A percentile compares a stretch with the other conserved stretches of the same genome.
These are phyloP conservation scores for Parastagonospora avenae DNA, from an alignment of 2,329 filamentous ascomycete genomes.

Conservation along the genomic window DNA sequence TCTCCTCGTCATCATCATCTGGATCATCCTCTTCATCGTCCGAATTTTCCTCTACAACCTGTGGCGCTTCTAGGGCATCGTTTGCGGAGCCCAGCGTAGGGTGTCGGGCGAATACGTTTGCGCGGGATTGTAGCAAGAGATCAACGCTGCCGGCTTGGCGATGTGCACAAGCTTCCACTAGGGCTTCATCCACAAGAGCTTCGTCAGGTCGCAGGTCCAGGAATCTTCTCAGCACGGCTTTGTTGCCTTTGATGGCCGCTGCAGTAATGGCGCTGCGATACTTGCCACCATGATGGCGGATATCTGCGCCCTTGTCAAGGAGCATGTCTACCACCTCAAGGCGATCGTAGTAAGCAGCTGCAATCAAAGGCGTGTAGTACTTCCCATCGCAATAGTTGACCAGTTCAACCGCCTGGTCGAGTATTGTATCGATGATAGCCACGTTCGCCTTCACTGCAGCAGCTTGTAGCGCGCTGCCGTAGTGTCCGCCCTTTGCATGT, in stretches of 20 bases:
- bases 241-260: constrained; percentile 24
- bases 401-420: constrained; percentile 17
- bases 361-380: constrained; percentile 28
- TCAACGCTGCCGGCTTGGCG: constrained; percentile 25
- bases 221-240: constrained; percentile 18
- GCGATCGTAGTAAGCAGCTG: constrained; percentile 25
- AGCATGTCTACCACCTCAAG: constrained; percentile 21
- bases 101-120: constrained; percentile 23
- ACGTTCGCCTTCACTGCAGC: constrained; percentile 20
- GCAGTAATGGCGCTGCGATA: constrained; percentile 24
- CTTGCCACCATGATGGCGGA: constrained; percentile 17
- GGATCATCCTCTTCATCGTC: constrained; percentile 20
- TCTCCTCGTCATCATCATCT: constrained; percentile 8
- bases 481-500: constrained; percentile 20
- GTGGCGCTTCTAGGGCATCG: constrained; percentile 16
- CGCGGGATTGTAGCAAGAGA: constrained; percentile 21
- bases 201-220: constrained; percentile 21
- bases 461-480: constrained; percentile 22
- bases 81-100: constrained; percentile 12
- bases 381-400: constrained; percentile 21
- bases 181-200: constrained; percentile 26
- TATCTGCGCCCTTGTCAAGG: constrained; percentile 25
- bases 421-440: constrained; percentile 18
- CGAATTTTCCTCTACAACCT: constrained; percentile 20
- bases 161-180: constrained; percentile 26